Evolutionary conservation across 768 basidiomycete species (phyloP).

Genomic region (Lactarius indigo): DNA sequence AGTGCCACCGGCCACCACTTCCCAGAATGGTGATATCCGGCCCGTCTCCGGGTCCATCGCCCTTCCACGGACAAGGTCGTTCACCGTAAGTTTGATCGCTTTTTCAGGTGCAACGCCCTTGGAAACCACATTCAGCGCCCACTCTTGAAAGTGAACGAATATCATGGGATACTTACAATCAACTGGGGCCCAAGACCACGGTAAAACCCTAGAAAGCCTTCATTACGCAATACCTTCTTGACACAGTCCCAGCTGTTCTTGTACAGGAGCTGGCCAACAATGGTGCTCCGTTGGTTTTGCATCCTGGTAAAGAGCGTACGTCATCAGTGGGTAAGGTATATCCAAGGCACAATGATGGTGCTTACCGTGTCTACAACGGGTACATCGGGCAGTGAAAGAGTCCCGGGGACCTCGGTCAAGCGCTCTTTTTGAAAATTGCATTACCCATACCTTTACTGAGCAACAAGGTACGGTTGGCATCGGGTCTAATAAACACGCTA

Average conservation of each 20-base stretch:
- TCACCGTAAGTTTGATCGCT: slow-evolving; percentile 97
- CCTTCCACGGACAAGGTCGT: slow-evolving; percentile 80
- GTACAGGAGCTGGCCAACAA: slow-evolving; percentile 96
- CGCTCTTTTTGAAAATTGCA: background rate
- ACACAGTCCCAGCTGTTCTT: slow-evolving; percentile 96
- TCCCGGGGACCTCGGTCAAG: slow-evolving; percentile 6
- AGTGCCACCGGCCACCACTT: slow-evolving; percentile 84
- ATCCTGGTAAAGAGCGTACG: slow-evolving; percentile 47
- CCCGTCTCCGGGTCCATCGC: slow-evolving; percentile 96
- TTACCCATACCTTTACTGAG: slow-evolving; percentile 64
- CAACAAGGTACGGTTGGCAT: slow-evolving; percentile 18
- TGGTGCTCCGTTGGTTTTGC: slow-evolving; percentile 96
- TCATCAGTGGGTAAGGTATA: slow-evolving; percentile 9
- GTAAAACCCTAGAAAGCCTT: slow-evolving; percentile 95
- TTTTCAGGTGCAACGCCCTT: slow-evolving; percentile 96
- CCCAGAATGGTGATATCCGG: slow-evolving; percentile 87
- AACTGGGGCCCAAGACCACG: slow-evolving; percentile 94
- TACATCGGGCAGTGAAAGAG: background rate
- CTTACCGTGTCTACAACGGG: slow-evolving; percentile 57
- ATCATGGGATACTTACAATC: slow-evolving; percentile 48
- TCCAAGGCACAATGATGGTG: background rate
- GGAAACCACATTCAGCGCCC: background rate
- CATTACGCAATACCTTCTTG: slow-evolving; percentile 88
- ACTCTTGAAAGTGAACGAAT: background rate
- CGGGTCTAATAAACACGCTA: background rate